Evolutionary conservation across 345 rosid genomes (phyloP).

Genomic region (Brassica incana): DNA sequence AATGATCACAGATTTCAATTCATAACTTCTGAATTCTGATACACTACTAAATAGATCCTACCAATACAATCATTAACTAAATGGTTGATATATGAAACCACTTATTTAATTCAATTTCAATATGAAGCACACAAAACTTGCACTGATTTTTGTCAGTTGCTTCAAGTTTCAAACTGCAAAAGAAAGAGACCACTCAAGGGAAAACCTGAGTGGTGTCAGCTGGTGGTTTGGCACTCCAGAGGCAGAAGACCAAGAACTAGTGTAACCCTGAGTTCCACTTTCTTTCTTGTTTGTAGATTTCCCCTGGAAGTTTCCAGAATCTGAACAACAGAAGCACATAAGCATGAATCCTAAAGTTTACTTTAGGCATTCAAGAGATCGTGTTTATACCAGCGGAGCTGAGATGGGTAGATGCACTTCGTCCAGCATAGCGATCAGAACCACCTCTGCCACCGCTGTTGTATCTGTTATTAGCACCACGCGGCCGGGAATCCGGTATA

Average conservation of each 20-base stretch:
- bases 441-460: constrained; percentile 71
- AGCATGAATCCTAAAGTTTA: constrained; percentile 31
- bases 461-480: constrained; percentile 54
- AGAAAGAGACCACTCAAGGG: constrained; percentile 13
- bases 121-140: not conserved
- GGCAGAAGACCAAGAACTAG: constrained; percentile 54
- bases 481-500: constrained; percentile 56
- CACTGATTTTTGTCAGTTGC: not conserved
- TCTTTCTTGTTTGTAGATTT: constrained; percentile 76
- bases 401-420: constrained; percentile 52
- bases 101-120: not conserved
- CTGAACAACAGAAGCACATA: constrained; percentile 45
- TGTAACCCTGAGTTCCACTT: constrained; percentile 62
- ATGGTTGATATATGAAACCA: not conserved
- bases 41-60: not conserved
- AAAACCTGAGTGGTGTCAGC: constrained; percentile 55
- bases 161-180: not conserved
- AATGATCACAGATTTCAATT: not conserved
- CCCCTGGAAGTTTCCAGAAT: constrained; percentile 55
- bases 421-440: constrained; percentile 67
- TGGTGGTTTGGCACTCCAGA: constrained; percentile 44
- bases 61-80: not conserved
- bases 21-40: not conserved
- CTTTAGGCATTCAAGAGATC: constrained; percentile 1
- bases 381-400: constrained; percentile 59